Evolutionary conservation across 2,329 filamentous ascomycete genomes (phyloP).

Genomic region (Blastomyces percursus): DNA sequence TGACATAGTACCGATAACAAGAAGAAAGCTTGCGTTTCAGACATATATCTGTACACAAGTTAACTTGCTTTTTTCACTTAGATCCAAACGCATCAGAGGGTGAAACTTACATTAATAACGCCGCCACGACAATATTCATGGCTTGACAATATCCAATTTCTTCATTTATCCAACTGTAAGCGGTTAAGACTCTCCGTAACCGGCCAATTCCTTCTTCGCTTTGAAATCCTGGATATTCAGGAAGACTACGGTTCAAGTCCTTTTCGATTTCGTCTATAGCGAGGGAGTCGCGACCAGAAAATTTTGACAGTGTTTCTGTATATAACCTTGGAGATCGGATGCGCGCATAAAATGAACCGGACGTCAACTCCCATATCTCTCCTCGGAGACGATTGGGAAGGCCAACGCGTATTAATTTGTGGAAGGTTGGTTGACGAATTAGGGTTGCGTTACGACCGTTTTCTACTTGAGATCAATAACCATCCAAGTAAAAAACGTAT

Average conservation of each 20-base stretch:
- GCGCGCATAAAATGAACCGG: slow-evolving; percentile 78
- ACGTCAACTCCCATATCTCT: slow-evolving; percentile 92
- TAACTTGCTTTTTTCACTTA: background rate
- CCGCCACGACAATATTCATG: slow-evolving; percentile 98
- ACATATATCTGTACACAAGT: slow-evolving; percentile 60
- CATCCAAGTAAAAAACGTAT: background rate
- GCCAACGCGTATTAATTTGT: slow-evolving; percentile 92
- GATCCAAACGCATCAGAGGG: background rate
- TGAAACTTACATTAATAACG: slow-evolving; percentile 65
- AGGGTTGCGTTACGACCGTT: slow-evolving; percentile 89
- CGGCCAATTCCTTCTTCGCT: slow-evolving; percentile 89
- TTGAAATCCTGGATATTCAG: slow-evolving; percentile 95
- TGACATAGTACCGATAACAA: slow-evolving; percentile 85
- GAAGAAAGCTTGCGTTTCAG: slow-evolving; percentile 90
- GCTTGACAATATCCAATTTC: slow-evolving; percentile 98
- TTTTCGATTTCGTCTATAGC: slow-evolving; percentile 99
- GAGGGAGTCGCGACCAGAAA: slow-evolving; percentile 73
- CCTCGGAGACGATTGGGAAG: slow-evolving; percentile 85
- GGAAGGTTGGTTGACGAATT: slow-evolving; percentile 91
- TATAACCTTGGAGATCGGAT: slow-evolving; percentile 79
- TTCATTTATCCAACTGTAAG: slow-evolving; percentile 93
- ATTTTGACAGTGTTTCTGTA: slow-evolving; percentile 71
- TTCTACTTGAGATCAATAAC: slow-evolving; percentile 40
- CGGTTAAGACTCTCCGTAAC: slow-evolving; percentile 79
- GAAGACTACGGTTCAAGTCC: slow-evolving; percentile 88